These are phyloP conservation scores for Gracilaria vermiculophylla DNA, from an alignment of 23 red algal species.

Conservation along the genomic window DNA sequence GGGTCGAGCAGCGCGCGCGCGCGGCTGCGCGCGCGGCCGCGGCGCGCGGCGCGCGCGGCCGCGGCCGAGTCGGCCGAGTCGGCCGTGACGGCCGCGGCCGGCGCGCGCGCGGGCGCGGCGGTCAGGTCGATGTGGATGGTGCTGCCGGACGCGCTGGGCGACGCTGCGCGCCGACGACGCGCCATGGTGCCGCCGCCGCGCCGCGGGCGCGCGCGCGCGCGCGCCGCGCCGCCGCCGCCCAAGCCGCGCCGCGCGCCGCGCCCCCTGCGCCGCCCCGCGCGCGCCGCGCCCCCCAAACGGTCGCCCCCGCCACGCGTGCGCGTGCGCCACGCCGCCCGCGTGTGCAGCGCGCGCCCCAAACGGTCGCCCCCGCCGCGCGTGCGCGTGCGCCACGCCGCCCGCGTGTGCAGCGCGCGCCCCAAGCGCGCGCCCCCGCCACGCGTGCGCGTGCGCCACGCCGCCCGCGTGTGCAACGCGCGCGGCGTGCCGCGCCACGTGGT, in stretches of 20 bases:
- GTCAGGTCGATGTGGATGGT: not conserved
- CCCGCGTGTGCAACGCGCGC: not conserved
- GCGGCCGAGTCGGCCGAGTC: not conserved
- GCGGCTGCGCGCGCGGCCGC: not conserved
- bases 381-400: no score
- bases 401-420: not conserved
- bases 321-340: not conserved
- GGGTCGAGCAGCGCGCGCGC: not conserved
- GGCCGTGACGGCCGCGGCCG: not conserved
- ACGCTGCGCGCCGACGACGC: not conserved
- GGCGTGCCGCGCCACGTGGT: not conserved
- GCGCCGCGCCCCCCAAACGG: not conserved
- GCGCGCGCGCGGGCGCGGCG: not conserved
- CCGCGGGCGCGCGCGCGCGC: not conserved
- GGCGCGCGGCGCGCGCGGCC: no score
- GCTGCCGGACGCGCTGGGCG: not conserved
- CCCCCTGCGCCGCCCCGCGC: not conserved
- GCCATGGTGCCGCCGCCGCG: not conserved
- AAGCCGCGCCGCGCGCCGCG: not conserved
- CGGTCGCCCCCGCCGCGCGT: not conserved
- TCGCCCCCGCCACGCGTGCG: no score
- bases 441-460: not conserved
- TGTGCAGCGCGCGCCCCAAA: not conserved
- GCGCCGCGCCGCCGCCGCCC: not conserved
- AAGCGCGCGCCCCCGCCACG: not conserved